Evolutionary conservation across 2,329 filamentous ascomycete genomes (phyloP).

Genomic region (Ilyonectria mors-panacis): DNA sequence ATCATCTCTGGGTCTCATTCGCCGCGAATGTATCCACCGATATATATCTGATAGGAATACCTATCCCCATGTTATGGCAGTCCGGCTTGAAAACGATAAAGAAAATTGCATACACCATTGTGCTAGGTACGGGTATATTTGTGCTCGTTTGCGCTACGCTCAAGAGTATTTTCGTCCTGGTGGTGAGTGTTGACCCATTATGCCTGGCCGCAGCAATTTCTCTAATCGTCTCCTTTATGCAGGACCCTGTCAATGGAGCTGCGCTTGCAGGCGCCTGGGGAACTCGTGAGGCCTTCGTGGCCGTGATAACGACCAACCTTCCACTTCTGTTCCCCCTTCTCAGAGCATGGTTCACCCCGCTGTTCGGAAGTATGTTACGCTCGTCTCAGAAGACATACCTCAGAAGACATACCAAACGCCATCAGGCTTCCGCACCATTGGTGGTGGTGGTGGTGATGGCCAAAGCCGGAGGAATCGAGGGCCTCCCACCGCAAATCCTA

Average conservation of each 20-base stretch:
- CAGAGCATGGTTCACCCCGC: conserved; percentile 55
- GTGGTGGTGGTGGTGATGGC: conserved; percentile 51
- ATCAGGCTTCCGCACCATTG: conserved; percentile 58
- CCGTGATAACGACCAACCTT: conserved; percentile 58
- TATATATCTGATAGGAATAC: conserved; percentile 70
- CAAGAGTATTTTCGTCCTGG: conserved; percentile 55
- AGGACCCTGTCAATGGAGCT: conserved; percentile 57
- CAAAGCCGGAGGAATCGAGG: conserved; percentile 51
- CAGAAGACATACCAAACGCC: conserved; percentile 55
- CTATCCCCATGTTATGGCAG: conserved; percentile 64
- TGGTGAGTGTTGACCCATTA: conserved; percentile 43
- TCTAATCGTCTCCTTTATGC: neutral
- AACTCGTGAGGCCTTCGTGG: conserved; percentile 59
- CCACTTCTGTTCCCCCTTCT: conserved; percentile 61
- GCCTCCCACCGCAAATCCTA: conserved; percentile 52
- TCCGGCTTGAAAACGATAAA: conserved; percentile 52
- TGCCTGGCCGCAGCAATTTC: neutral
- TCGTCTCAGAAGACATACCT: conserved; percentile 55
- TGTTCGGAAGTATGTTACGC: conserved; percentile 49
- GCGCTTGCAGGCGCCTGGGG: conserved; percentile 57
- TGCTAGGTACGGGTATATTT: conserved; percentile 58
- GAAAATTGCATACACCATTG: conserved; percentile 55
- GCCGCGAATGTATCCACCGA: conserved; percentile 69
- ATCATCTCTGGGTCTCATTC: conserved; percentile 67
- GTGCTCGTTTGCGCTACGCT: conserved; percentile 56